These are phyloP conservation scores for Choanephora cucurbitarum DNA, from an alignment of 371 early-diverging fungal genomes.

Conservation along the genomic window DNA sequence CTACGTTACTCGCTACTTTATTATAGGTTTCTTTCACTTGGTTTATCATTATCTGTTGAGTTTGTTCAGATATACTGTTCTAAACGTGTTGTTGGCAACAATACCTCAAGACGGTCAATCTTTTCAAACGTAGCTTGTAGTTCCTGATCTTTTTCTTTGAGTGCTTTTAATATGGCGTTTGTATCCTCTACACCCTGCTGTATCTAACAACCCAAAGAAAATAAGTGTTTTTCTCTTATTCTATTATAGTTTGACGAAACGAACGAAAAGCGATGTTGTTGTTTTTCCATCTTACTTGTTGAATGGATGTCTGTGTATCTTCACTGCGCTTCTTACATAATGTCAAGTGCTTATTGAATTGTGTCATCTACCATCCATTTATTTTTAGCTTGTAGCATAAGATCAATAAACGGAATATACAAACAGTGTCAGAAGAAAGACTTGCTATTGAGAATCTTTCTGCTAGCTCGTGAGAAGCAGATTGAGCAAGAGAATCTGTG, in stretches of 20 bases:
- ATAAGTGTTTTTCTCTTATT: background rate
- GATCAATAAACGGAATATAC: no score
- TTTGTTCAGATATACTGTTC: no score
- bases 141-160: constrained; percentile 24
- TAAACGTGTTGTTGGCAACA: no score
- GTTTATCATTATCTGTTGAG: constrained; percentile 24
- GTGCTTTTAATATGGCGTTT: constrained; percentile 11
- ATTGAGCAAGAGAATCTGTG: no score
- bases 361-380: background rate
- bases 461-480: no score
- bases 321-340: background rate
- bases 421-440: no score
- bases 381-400: no score
- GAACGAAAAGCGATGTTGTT: background rate
- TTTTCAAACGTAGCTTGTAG: constrained; percentile 31
- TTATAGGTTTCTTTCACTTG: constrained; percentile 39
- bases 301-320: background rate
- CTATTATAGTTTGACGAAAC: no score
- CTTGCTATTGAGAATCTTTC: no score
- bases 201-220: background rate
- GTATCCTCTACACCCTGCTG: background rate
- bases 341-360: background rate
- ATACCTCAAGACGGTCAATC: constrained; percentile 46
- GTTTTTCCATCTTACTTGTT: background rate
- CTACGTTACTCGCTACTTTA: constrained; percentile 39